Conservation (phyloP, 768 basidiomycete genomes). For the Kwoniella europaea region DNA sequence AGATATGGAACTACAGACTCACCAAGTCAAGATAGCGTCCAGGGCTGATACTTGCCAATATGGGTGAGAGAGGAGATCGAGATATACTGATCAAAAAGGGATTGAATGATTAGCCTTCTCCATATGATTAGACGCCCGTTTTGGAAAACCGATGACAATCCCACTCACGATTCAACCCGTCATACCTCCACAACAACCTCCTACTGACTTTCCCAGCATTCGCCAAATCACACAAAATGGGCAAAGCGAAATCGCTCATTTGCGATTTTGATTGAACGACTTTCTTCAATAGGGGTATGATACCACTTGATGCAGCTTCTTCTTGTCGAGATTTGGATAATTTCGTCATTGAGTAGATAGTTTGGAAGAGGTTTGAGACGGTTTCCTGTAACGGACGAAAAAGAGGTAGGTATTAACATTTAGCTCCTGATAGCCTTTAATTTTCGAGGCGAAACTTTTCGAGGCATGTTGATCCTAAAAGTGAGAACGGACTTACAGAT, state of each 20-base stretch:
- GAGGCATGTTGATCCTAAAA: not conserved
- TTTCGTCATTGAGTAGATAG: constrained; percentile 93
- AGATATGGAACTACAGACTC: constrained; percentile 40
- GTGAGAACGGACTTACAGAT: constrained; percentile 65
- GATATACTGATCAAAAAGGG: constrained; percentile 44
- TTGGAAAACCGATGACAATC: no score
- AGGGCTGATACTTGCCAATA: constrained; percentile 61
- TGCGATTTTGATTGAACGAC: constrained; percentile 88
- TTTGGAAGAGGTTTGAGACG: constrained; percentile 95
- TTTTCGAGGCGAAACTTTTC: no score
- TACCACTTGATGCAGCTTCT: constrained; percentile 94
- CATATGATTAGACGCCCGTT: no score
- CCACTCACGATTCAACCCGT: constrained; percentile 67
- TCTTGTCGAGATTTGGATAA: constrained; percentile 93
- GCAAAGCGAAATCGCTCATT: constrained; percentile 93
- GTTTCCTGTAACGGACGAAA: constrained; percentile 71
- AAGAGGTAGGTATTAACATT: no score
- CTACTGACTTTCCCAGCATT: constrained; percentile 93
- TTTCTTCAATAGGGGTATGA: constrained; percentile 86
- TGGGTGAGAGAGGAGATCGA: constrained; percentile 55
- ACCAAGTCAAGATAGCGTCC: constrained; percentile 91
- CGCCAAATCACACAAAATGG: constrained; percentile 93
- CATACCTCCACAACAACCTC: constrained; percentile 87
- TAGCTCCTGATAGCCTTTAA: no score
- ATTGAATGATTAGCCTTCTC: not conserved